Base-by-base conservation (phyloP, 345 rosid species). In the Arabis alpina region DNA sequence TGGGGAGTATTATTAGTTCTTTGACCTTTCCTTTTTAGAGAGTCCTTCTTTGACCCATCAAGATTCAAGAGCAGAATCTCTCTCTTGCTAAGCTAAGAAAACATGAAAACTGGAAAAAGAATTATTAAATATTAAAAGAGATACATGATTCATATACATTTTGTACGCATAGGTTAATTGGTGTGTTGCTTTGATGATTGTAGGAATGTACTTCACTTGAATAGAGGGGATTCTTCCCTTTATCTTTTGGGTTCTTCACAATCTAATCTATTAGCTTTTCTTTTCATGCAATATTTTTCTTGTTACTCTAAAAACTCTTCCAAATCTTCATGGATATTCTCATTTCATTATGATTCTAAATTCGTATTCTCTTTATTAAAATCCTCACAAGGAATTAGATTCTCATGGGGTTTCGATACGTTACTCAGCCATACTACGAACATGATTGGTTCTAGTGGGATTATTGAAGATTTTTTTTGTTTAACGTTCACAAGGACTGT, bases 1-100 rank as follows among this genome's bases (percentile, higher is more conserved):
- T 75, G 79, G 79, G 79, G 79, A 75, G 70, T 75, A 68, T 75
- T 68, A 75, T 68, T 75, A 75, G 74, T 75, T 68, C 79, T 75
- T 75, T 75, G 79, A 75, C 79, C 70, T 75, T 68, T 68, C 79
- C 79, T 75, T 62, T 75, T 75, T 61, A 68, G 79, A 62, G 74
- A 68, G 65, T 39, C 69, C 68, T 66, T 74, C 78, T 74, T 74
- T 74, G 78, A 74, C 78, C 78, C 74, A 75, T 62, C 74, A 54
- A 68, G 59, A 68, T 75, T 55, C 65, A 68, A 62, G 53, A 54
- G 28, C 43, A 64, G 74, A 61, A 44, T 68, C 53, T 68, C 78
- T 66, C 74, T 75, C 78, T 54, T 60, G 64, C 68, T 67, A 49
- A 73, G 77, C 77, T 57, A 53, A 61, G 51, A 53, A 25, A 60